Percentiles rank a stretch among this genome's conserved stretches.
Conservation (phyloP, 345 rosid genomes). For the Acer negundo region DNA sequence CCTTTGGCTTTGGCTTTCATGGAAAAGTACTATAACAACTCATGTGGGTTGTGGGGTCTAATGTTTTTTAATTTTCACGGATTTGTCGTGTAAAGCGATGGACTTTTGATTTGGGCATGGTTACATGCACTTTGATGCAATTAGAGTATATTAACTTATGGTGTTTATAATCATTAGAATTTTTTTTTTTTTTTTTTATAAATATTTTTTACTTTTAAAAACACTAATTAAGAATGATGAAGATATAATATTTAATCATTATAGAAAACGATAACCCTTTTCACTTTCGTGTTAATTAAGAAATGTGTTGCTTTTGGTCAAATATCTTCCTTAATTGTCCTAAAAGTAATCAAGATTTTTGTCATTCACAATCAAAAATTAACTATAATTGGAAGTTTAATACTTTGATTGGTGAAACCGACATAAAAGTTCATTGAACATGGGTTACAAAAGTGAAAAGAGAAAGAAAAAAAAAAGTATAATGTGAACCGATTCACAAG, state of each 20-base stretch:
- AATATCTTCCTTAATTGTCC: background rate
- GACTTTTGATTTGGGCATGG: background rate
- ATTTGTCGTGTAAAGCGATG: background rate
- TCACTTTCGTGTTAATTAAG: background rate
- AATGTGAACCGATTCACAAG: background rate
- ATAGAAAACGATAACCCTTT: background rate
- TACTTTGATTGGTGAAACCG: background rate
- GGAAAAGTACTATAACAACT: background rate
- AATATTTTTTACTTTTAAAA: background rate
- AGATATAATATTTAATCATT: background rate
- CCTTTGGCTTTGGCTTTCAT: background rate
- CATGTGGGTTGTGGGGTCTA: conserved; percentile 9
- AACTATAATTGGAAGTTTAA: background rate
- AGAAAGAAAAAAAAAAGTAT: background rate
- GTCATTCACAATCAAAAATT: background rate
- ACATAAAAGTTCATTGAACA: background rate
- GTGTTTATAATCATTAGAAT: background rate
- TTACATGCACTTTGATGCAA: background rate
- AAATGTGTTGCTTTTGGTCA: background rate
- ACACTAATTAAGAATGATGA: background rate
- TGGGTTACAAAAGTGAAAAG: background rate
- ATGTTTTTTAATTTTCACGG: background rate
- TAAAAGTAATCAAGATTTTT: background rate
- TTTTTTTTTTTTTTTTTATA: background rate
- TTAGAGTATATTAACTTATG: too few species aligned